phyloP scores from a whole-genome alignment of 2,329 filamentous ascomycete species.

The Verticillium dahliae region DNA sequence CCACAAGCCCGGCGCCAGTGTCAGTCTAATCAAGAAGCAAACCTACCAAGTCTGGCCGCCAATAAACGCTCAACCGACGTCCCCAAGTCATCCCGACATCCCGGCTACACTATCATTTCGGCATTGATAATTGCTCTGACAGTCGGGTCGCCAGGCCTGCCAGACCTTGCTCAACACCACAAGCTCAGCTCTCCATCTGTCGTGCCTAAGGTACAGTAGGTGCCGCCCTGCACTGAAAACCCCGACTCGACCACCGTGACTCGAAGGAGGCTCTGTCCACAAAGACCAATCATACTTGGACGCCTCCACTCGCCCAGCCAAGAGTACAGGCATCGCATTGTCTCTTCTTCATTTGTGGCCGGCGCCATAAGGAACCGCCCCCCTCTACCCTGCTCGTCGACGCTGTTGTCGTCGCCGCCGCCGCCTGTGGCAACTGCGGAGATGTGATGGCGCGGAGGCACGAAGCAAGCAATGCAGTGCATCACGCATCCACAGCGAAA shows the following conservation, averaged over 20 bases:
- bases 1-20: background rate
- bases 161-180: background rate
- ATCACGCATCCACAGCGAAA: background rate
- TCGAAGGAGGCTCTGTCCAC: background rate
- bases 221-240: background rate
- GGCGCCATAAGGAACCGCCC: background rate
- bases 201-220: background rate
- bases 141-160: background rate
- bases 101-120: background rate
- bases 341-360: background rate
- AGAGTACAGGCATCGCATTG: background rate
- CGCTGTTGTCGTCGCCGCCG: background rate
- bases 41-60: background rate
- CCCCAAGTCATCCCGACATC: background rate
- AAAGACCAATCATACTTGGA: background rate
- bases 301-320: too few species aligned
- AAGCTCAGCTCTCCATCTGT: background rate
- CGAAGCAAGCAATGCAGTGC: background rate
- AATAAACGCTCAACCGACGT: background rate
- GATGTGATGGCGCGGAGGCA: background rate
- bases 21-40: background rate
- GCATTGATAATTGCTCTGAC: background rate
- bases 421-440: background rate
- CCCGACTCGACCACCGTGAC: background rate
- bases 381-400: too few species aligned